phyloP scores from a whole-genome alignment of 257 asterid species.

The Primulina eburnea region DNA sequence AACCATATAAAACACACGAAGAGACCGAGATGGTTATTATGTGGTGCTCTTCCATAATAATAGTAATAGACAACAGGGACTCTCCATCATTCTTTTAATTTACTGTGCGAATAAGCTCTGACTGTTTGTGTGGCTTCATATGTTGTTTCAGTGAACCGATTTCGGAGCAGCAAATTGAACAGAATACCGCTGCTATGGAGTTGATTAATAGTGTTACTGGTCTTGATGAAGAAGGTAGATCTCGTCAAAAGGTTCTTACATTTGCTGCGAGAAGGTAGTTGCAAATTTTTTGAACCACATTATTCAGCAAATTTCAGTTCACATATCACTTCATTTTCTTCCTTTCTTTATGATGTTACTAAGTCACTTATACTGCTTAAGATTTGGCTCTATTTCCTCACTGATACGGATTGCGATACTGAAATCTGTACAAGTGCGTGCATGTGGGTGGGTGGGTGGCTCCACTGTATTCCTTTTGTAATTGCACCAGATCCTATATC shows the following conservation, averaged over 20 bases:
- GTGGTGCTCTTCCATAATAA: no score
- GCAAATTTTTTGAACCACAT: constrained; percentile 18
- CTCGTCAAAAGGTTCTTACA: constrained; percentile 95
- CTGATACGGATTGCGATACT: constrained; percentile 1
- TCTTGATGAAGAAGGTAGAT: constrained; percentile 90
- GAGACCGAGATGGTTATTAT: no score
- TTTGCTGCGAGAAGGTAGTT: constrained; percentile 92
- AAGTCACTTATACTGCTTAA: constrained; percentile 11
- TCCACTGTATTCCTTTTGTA: neutral
- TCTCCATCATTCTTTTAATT: neutral
- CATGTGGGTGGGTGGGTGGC: neutral
- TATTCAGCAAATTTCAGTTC: constrained; percentile 17
- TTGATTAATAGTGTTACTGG: constrained; percentile 86
- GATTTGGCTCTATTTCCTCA: constrained; percentile 18
- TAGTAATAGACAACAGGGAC: neutral
- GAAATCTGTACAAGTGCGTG: neutral
- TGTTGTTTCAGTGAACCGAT: constrained; percentile 50
- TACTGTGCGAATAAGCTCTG: constrained; percentile 17
- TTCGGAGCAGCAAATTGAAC: constrained; percentile 61
- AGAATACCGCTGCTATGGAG: constrained; percentile 89
- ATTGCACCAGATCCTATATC: neutral
- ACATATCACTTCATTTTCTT: constrained; percentile 13
- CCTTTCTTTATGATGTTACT: neutral
- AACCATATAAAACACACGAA: no score
- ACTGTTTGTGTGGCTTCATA: constrained; percentile 17